Evolutionary conservation across 2,329 filamentous ascomycete genomes (phyloP), one percentile per base, ranked within the genome.

Genomic region (Nannizzia gypsea): DNA sequence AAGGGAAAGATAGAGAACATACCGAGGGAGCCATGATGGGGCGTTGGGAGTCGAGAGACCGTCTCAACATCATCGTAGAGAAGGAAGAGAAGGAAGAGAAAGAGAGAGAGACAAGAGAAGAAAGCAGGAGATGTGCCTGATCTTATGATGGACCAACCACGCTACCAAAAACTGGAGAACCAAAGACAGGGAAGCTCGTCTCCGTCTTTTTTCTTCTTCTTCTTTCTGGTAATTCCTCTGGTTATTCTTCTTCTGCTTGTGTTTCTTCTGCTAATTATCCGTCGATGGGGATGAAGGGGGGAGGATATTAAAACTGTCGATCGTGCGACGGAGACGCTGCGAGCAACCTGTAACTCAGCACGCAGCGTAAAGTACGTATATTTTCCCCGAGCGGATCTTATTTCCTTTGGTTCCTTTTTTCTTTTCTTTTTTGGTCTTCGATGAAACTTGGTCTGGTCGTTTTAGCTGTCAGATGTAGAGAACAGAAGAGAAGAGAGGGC

Each of bases 1-100:
- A n/a, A 26, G 36, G 31, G 22, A 46, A 38, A 31, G 4, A 57
- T 15, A 13, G 38, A 11, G 57, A 36, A 58, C 44, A 56, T 76
- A 82, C 80, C 62, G 77, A 79, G 52, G 77, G 76, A 50, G 78
- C 74, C 77, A 82, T 80, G 62, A 82, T 82, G 56, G 80, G 80
- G 59, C 80, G 72, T 65, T 79, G 76, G 42, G 80, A 82, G 58
- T 82, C 80, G 11, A 81, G 69, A 58, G 79, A 81, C 56, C 73
- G 72, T 63, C 73, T 71, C 58, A 72, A 67, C 72, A 74, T 74
- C 44, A 56, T 59, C 13, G 26, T 44, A 20, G 22, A 15, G 38
- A 38, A 31, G 3, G 40, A 15, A 50, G 54, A 46, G 5, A 40
- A 13, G 34, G 34, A 31, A 31, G 38, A 6, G 13, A 20, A 15